Conservation (phyloP, 495 filamentous ascomycete genomes). For the Daldinia caldariorum region DNA sequence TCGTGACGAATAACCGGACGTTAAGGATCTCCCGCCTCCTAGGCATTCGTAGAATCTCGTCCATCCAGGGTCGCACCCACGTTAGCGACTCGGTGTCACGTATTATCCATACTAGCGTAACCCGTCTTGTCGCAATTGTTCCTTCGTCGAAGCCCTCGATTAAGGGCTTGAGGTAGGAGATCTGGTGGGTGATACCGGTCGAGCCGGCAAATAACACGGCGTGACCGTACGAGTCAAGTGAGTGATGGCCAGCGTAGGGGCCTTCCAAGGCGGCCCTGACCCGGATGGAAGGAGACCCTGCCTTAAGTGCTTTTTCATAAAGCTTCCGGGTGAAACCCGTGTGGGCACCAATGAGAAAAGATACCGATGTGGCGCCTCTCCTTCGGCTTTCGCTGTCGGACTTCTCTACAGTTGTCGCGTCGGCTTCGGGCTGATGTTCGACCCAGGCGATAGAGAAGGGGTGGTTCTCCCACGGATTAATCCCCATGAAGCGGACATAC, state of each 20-base stretch:
- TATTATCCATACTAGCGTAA: conserved; percentile 91
- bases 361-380: conserved; percentile 65
- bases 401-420: conserved; percentile 38
- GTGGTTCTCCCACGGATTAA: conserved; percentile 86
- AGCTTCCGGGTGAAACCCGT: conserved; percentile 88
- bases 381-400: conserved; percentile 12
- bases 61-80: conserved; percentile 96
- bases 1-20: conserved; percentile 87
- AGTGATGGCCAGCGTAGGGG: conserved; percentile 84
- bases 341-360: conserved; percentile 83
- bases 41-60: conserved; percentile 80
- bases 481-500: conserved; percentile 81
- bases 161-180: conserved; percentile 86
- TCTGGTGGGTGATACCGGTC: conserved; percentile 92
- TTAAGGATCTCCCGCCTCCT: conserved; percentile 78
- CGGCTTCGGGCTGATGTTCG: conserved; percentile 52
- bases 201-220: conserved; percentile 90
- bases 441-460: conserved; percentile 95
- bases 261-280: conserved; percentile 74
- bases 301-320: conserved; percentile 61
- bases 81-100: conserved; percentile 86
- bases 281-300: conserved; percentile 36
- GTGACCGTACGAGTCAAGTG: conserved; percentile 89
- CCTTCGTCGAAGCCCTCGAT: conserved; percentile 76
- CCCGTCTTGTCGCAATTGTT: conserved; percentile 78